A percentile compares a stretch with the other conserved stretches of the same genome.
Conservation (phyloP, 176 grass and related monocot species). For the Oryza brachyantha region DNA sequence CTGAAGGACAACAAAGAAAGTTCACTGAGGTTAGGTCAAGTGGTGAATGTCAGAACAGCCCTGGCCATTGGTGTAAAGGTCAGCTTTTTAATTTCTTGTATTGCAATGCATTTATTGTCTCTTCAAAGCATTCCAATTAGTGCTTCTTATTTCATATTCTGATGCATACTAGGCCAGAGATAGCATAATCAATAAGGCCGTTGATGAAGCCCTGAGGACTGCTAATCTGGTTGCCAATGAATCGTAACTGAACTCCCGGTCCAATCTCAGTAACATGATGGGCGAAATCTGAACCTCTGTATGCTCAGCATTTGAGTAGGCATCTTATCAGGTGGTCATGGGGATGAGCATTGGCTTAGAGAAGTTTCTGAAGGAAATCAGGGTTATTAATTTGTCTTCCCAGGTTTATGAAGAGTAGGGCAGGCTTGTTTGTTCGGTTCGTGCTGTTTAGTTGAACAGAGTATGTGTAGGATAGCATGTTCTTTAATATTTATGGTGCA, state of each 20-base stretch:
- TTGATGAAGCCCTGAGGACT: conserved; percentile 31
- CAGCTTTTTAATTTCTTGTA: conserved; percentile 17
- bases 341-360: neutral
- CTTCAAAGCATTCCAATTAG: neutral
- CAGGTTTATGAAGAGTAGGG: neutral
- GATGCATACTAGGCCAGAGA: conserved; percentile 34
- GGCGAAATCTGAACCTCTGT: neutral
- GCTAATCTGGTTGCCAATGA: neutral
- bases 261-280: neutral
- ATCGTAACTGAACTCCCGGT: neutral
- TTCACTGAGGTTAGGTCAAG: conserved; percentile 78
- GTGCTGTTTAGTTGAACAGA: neutral
- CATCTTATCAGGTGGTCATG: neutral
- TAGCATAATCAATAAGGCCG: conserved; percentile 40
- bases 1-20: conserved; percentile 84
- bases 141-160: neutral
- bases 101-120: neutral
- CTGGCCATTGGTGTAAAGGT: conserved; percentile 91
- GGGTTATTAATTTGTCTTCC: too few species aligned
- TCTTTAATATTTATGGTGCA: too few species aligned
- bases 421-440: neutral
- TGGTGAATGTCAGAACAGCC: conserved; percentile 70
- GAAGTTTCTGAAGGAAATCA: neutral
- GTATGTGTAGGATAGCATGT: neutral
- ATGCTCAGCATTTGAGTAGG: neutral